Evolutionary conservation across 1,284 basidiomycete species (phyloP).

Genomic region (Irpex sp.): DNA sequence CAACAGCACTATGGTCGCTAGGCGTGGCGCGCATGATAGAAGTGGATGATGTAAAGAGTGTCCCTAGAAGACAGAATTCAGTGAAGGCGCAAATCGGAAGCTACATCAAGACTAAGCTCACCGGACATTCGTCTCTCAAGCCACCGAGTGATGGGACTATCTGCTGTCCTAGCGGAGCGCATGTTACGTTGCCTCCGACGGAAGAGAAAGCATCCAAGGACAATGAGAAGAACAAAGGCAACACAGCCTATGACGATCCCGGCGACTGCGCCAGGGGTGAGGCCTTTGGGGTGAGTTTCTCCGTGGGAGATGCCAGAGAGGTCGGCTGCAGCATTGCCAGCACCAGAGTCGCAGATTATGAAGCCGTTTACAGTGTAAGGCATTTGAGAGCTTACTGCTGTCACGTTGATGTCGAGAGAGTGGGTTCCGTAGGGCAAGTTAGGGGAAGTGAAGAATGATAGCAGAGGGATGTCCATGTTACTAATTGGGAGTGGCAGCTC

Average conservation of each 20-base stretch:
- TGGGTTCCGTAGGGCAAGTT: slow-evolving; percentile 30
- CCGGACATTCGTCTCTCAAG: slow-evolving; percentile 15
- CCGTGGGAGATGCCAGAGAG: not conserved
- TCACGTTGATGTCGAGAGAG: slow-evolving; percentile 35
- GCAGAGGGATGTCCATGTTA: slow-evolving; percentile 29
- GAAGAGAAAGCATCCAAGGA: slow-evolving; percentile 12
- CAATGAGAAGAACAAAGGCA: slow-evolving; percentile 11
- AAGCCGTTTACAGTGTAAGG: slow-evolving; percentile 36
- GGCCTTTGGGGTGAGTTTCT: slow-evolving; percentile 6
- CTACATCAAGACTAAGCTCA: not conserved
- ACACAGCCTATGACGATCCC: slow-evolving; percentile 16
- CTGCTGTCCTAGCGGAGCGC: slow-evolving; percentile 5
- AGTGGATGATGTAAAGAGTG: slow-evolving; percentile 36
- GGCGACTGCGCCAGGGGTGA: slow-evolving; percentile 14
- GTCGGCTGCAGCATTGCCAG: not conserved
- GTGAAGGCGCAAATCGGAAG: not conserved
- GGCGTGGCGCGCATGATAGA: slow-evolving; percentile 37
- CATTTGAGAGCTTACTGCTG: slow-evolving; percentile 19
- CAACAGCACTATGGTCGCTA: slow-evolving; percentile 18
- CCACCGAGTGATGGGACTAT: slow-evolving; percentile 22
- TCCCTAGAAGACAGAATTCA: slow-evolving; percentile 12
- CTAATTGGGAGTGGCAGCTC: slow-evolving; percentile 34
- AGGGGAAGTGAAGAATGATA: slow-evolving; percentile 38
- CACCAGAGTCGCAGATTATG: slow-evolving; percentile 25
- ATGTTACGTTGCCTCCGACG: slow-evolving; percentile 12